Conservation (phyloP, 495 filamentous ascomycete species). For the Talaromyces wortmannii region DNA sequence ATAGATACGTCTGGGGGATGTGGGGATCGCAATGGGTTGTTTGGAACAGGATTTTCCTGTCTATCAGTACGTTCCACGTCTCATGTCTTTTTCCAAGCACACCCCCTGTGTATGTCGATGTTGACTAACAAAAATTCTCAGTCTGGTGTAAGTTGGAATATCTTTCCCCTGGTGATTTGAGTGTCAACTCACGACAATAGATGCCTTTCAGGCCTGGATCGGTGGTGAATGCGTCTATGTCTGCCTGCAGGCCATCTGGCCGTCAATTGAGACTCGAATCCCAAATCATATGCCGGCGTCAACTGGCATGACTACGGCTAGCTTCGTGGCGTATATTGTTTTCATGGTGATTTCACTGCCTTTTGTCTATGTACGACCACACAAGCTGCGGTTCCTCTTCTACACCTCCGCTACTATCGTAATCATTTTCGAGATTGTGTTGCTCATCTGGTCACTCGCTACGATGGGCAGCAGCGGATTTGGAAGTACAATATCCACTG, state of each 20-base stretch:
- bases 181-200: conserved; percentile 1
- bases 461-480: conserved; percentile 21
- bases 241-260: conserved; percentile 16
- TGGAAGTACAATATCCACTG: conserved; percentile 34
- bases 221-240: conserved; percentile 20
- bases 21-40: conserved; percentile 18
- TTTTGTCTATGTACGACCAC: conserved; percentile 37
- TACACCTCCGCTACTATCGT: conserved; percentile 34
- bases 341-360: conserved; percentile 42
- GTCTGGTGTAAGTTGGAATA: conserved; percentile 2
- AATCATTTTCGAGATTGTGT: not conserved
- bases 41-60: conserved; percentile 21
- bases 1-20: conserved; percentile 19
- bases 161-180: not conserved
- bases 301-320: conserved; percentile 18
- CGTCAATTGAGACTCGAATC: conserved; percentile 12
- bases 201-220: conserved; percentile 20
- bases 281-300: conserved; percentile 16
- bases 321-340: conserved; percentile 17
- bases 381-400: conserved; percentile 42
- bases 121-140: too few relatives aligned
- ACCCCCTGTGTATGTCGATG: too few relatives aligned
- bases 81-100: not conserved
- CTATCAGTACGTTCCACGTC: conserved; percentile 9
- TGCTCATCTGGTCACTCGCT: conserved; percentile 10